Conservation (phyloP, 2,329 filamentous ascomycete genomes). For the Diaporthe sp. region DNA sequence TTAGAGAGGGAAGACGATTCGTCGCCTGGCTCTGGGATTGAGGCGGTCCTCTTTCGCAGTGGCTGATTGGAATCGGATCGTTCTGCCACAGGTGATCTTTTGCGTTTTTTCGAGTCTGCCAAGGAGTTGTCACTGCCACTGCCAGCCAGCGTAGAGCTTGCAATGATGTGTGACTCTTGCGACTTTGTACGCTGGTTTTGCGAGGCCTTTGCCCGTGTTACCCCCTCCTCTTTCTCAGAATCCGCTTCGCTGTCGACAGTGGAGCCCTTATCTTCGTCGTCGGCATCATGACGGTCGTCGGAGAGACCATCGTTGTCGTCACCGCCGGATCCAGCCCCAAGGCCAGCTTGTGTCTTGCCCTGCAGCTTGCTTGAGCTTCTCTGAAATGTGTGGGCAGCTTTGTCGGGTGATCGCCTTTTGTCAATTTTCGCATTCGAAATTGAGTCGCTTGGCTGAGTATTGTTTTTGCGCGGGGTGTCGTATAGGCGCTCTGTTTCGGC, state of each 20-base stretch:
- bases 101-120: slow-evolving; percentile 63
- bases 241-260: slow-evolving; percentile 56
- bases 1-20: slow-evolving; percentile 52
- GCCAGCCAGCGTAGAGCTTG: slow-evolving; percentile 41
- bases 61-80: slow-evolving; percentile 63
- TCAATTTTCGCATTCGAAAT: slow-evolving; percentile 15
- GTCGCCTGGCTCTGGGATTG: slow-evolving; percentile 56
- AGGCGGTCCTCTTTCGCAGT: slow-evolving; percentile 67
- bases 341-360: slow-evolving; percentile 57
- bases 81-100: slow-evolving; percentile 62
- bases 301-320: slow-evolving; percentile 57
- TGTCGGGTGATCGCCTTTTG: slow-evolving; percentile 65
- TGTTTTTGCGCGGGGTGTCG: slow-evolving; percentile 79
- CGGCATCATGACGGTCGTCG: slow-evolving; percentile 47
- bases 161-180: slow-evolving; percentile 39
- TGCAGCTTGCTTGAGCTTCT: slow-evolving; percentile 84
- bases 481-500: slow-evolving; percentile 95
- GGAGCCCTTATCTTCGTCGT: slow-evolving; percentile 51
- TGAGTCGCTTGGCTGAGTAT: slow-evolving; percentile 25
- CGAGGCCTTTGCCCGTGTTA: slow-evolving; percentile 47
- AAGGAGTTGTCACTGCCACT: slow-evolving; percentile 50
- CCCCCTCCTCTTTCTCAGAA: slow-evolving; percentile 48
- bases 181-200: slow-evolving; percentile 43
- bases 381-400: slow-evolving; percentile 64
- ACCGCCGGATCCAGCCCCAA: slow-evolving; percentile 54